These are phyloP conservation scores for Acacia pycnantha DNA, from an alignment of 331 rosid species.

Conservation along the genomic window DNA sequence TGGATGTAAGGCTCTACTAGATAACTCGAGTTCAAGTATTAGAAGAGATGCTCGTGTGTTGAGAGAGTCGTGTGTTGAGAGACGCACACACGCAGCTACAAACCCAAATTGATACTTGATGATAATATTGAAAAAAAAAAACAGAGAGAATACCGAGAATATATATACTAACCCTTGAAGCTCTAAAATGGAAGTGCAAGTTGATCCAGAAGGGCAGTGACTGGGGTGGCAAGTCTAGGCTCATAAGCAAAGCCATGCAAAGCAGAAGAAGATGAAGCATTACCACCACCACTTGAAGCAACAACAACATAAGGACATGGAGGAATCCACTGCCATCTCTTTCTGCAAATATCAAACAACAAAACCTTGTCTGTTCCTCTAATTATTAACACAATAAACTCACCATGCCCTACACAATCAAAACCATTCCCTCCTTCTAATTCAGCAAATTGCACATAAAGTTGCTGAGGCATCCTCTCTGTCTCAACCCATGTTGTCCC, in stretches of 20 bases:
- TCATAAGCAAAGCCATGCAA: slow-evolving; percentile 89
- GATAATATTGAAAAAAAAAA: too few relatives aligned
- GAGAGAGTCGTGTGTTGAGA: too few relatives aligned
- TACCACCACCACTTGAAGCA: slow-evolving; percentile 13
- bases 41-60: too few relatives aligned
- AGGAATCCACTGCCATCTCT: slow-evolving; percentile 94
- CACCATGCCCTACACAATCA: slow-evolving; percentile 79
- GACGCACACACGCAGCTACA: too few relatives aligned
- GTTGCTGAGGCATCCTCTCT: slow-evolving; percentile 92
- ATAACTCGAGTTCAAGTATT: too few relatives aligned
- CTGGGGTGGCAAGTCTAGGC: slow-evolving; percentile 81
- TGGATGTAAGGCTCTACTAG: too few relatives aligned
- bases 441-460: slow-evolving; percentile 63
- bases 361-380: slow-evolving; percentile 57
- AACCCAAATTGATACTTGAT: too few relatives aligned
- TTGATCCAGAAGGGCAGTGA: slow-evolving; percentile 72
- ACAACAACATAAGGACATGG: slow-evolving; percentile 71
- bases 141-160: not conserved
- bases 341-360: slow-evolving; percentile 58
- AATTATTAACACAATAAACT: slow-evolving; percentile 59
- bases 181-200: slow-evolving; percentile 56
- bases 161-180: slow-evolving; percentile 12
- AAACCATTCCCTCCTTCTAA: slow-evolving; percentile 72
- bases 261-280: slow-evolving; percentile 19
- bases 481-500: slow-evolving; percentile 86